Evolutionary conservation across 139 green algal species (phyloP).

Genomic region (Chlamydomonas incerta): DNA sequence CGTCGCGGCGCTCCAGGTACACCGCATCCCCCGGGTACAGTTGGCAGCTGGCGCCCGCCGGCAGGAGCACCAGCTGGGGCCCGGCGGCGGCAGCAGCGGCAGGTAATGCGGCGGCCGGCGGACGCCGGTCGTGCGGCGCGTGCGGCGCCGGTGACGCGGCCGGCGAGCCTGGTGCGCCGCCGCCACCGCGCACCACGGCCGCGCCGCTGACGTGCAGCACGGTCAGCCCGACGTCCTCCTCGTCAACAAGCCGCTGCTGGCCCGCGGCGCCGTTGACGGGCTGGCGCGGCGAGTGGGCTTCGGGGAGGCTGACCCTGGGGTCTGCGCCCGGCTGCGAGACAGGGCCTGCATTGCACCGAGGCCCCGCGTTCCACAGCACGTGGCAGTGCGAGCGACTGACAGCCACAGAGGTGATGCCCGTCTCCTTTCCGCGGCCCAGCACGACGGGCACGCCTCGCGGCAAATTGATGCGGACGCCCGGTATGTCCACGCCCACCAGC

Average conservation of each 20-base stretch:
- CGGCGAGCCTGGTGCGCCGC: no score
- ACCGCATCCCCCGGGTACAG: not conserved
- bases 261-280: no score
- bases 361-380: not conserved
- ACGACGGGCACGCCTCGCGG: not conserved
- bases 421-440: not conserved
- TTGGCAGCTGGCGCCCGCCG: not conserved
- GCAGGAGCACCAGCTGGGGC: not conserved
- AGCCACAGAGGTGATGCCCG: not conserved
- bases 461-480: not conserved
- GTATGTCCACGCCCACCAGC: not conserved
- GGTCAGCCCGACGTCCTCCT: not conserved
- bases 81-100: no score
- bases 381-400: not conserved
- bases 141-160: no score
- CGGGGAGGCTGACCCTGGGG: not conserved
- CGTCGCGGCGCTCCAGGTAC: constrained; percentile 17
- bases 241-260: not conserved
- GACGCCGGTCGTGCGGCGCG: not conserved
- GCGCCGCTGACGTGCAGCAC: constrained; percentile 10
- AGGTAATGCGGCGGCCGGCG: no score
- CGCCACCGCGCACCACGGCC: not conserved
- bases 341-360: no score
- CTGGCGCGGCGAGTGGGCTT: no score
- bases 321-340: not conserved